Base-by-base conservation (phyloP, 495 filamentous ascomycete genomes). In the Achaetomiella virescens region DNA sequence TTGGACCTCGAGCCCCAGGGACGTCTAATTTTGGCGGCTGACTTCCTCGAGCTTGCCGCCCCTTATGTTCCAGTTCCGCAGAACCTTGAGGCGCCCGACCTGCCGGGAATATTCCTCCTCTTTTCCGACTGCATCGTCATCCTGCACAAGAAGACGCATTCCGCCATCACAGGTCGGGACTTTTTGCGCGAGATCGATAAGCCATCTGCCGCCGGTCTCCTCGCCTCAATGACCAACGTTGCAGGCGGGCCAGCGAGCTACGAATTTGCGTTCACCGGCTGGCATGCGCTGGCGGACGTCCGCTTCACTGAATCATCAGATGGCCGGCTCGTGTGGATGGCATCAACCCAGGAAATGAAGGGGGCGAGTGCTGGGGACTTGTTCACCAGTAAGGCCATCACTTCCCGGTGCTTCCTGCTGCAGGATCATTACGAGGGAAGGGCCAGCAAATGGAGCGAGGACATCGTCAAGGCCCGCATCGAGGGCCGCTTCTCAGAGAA, bases 121-220 rank as follows among this genome's bases (percentile, higher is more conserved):
- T 98, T 97, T 69, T 81, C 88, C 4, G 91, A 96, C 61, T 85
- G 79, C 51, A 57, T 97, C 18, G 82, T 95, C 36, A 71, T 96
- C 21, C 71, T 97, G 8, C 81, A 82, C 38, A 95, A 90, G 61
- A 71, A 78, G 12, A 68, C 75, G 21, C 76, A 76, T 5, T 78
- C 78, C 47, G 79, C 72, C 14, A 72, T 86, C 40, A 87, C 88
- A 4, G 90, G 89, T 9, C 83, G 89, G 38, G 87, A 87, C 55
- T 67, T 98, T 25, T 64, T 95, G 52, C 84, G 89, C 24, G 91
- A 97, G 66, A 71, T 96, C 36, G 90, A 96, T 63, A 86, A 85
- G 58, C 84, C 85, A 14, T 84, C 75, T 0, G 76, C 85, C 12
- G 74, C 80, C 3, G 76, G 78, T 15, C 76, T 76, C 53, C 73